These are phyloP conservation scores for Hemileccinum impolitum DNA, from an alignment of 768 basidiomycete species.

Conservation along the genomic window DNA sequence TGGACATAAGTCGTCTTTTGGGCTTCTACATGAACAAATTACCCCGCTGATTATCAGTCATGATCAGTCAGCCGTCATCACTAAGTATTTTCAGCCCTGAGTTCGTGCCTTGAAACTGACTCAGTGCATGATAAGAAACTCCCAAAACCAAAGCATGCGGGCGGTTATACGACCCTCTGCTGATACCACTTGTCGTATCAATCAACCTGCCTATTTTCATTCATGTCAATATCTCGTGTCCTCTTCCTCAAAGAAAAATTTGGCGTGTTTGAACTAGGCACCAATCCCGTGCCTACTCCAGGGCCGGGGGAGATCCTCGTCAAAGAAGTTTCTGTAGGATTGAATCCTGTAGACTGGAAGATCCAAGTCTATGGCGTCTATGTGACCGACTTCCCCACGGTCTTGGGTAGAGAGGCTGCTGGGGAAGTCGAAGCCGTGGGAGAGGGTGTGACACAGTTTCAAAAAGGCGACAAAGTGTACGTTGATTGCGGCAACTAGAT, in stretches of 20 bases:
- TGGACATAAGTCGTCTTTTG: no score
- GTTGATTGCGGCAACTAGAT: background rate
- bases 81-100: no score
- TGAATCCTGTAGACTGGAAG: slow-evolving; percentile 46
- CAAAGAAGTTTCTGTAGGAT: slow-evolving; percentile 36
- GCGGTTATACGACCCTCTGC: background rate
- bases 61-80: no score
- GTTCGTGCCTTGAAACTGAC: no score
- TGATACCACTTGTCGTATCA: background rate
- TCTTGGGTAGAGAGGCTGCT: slow-evolving; percentile 38
- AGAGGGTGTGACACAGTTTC: slow-evolving; percentile 35
- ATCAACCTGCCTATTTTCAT: background rate
- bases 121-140: no score
- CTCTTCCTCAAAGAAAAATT: slow-evolving; percentile 19
- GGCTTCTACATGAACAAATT: no score
- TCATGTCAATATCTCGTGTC: slow-evolving; percentile 15
- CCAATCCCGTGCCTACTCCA: slow-evolving; percentile 23
- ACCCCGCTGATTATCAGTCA: no score
- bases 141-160: no score
- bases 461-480: slow-evolving; percentile 32
- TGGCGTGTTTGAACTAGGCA: slow-evolving; percentile 12
- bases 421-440: slow-evolving; percentile 41
- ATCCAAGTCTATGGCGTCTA: slow-evolving; percentile 7
- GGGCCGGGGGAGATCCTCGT: slow-evolving; percentile 43
- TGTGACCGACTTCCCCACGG: slow-evolving; percentile 29